These are phyloP conservation scores for Pleurotus ostreatus DNA, from an alignment of 768 basidiomycete species.

Conservation along the genomic window DNA sequence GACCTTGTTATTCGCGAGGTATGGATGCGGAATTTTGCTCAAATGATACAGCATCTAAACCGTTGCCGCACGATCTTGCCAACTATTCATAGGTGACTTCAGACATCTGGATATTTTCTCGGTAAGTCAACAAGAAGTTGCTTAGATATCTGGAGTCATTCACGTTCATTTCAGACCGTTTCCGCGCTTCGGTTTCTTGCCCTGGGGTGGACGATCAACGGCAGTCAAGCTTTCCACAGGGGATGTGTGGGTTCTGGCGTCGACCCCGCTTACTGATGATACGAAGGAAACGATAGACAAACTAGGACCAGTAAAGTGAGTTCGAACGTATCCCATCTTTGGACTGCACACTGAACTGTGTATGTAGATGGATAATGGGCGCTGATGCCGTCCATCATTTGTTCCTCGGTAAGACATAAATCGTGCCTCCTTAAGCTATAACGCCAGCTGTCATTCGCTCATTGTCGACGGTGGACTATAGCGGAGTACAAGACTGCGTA, in stretches of 20 bases:
- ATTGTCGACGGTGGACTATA: conserved; percentile 15
- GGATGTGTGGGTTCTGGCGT: conserved; percentile 81
- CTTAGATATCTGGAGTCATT: too few relatives aligned
- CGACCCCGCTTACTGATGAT: conserved; percentile 62
- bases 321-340: background rate
- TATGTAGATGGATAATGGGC: conserved; percentile 51
- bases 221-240: conserved; percentile 69
- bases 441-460: background rate
- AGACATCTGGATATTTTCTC: conserved; percentile 64
- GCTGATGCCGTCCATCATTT: conserved; percentile 57
- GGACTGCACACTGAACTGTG: background rate
- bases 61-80: background rate
- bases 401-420: conserved; percentile 41
- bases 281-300: conserved; percentile 60
- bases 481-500: conserved; percentile 67
- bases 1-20: conserved; percentile 44
- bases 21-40: background rate
- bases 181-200: conserved; percentile 58
- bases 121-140: conserved; percentile 28
- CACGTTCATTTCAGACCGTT: conserved; percentile 47
- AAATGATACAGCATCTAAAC: background rate
- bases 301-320: conserved; percentile 68
- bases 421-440: background rate
- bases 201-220: conserved; percentile 81
- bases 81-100: conserved; percentile 35